phyloP scores from a whole-genome alignment of 2,329 filamentous ascomycete species.

The Penicillium carneum region DNA sequence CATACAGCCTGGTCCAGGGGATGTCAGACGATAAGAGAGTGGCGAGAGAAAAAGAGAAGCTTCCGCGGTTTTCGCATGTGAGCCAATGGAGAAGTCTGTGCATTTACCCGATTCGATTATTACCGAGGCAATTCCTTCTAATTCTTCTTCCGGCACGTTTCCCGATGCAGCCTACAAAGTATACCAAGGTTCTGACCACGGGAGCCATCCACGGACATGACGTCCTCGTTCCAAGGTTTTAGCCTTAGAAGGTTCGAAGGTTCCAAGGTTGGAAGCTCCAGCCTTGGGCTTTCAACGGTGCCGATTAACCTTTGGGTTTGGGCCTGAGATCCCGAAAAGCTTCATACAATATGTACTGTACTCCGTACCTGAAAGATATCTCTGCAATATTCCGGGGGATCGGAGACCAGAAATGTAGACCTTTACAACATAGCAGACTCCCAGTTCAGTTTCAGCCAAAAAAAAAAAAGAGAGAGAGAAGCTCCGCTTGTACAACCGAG shows the following conservation, averaged over 20 bases:
- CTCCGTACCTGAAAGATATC: neutral
- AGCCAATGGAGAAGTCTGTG: constrained; percentile 16
- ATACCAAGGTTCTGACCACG: constrained; percentile 6
- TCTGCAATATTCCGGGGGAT: neutral
- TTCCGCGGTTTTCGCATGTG: constrained; percentile 11
- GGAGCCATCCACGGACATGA: neutral
- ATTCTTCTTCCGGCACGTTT: constrained; percentile 13
- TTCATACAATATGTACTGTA: neutral
- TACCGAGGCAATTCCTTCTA: constrained; percentile 1
- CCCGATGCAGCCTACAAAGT: constrained; percentile 1
- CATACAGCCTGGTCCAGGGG: neutral
- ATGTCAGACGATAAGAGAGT: constrained; percentile 8
- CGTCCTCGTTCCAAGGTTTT: neutral
- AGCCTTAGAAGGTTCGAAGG: neutral
- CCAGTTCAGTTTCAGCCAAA: neutral
- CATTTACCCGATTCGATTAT: constrained; percentile 36
- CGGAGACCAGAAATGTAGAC: neutral
- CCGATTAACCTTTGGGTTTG: neutral
- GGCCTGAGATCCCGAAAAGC: constrained; percentile 1
- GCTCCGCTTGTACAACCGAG: constrained; percentile 20
- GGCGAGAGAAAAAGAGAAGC: constrained; percentile 7
- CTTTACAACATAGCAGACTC: neutral
- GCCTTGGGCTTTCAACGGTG: neutral
- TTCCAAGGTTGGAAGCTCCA: neutral
- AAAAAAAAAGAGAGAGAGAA: neutral